Evolutionary conservation across 345 rosid species (phyloP).

Genomic region (Eucalyptus tenuipes): DNA sequence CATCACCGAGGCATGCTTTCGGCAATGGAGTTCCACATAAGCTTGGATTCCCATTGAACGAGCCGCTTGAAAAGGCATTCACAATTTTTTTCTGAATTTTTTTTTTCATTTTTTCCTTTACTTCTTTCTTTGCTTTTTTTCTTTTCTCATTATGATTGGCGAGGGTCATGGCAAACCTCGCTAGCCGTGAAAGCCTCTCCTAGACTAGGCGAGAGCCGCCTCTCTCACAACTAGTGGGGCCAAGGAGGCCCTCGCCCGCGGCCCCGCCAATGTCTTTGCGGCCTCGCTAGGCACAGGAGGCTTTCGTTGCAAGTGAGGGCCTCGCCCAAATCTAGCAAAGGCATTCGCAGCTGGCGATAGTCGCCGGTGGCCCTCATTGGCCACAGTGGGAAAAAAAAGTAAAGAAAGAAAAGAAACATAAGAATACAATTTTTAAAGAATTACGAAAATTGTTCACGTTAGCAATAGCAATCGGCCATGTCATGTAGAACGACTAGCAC

Average conservation of each 20-base stretch:
- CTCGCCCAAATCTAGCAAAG: no score
- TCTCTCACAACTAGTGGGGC: no score
- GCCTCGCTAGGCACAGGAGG: no score
- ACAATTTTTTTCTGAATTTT: no score
- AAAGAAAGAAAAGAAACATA: no score
- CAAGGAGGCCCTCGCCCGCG: fast-evolving
- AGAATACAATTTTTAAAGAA: no score
- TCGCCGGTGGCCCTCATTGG: fast-evolving
- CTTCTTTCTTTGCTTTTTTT: no score
- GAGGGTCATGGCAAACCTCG: fast-evolving
- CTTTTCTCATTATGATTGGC: fast-evolving
- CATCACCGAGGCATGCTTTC: fast-evolving
- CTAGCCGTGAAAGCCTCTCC: no score
- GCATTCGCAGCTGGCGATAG: fast-evolving
- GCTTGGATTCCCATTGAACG: neutral
- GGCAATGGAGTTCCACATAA: neutral
- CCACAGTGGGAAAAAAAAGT: fast-evolving
- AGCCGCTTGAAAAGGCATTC: neutral
- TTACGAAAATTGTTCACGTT: fast-evolving
- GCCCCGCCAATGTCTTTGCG: no score
- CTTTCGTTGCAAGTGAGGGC: no score
- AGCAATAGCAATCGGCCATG: fast-evolving
- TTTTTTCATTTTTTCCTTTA: no score
- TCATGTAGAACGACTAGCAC: fast-evolving
- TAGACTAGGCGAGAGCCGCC: no score